Evolutionary conservation across 805 yeast genomes (phyloP), one percentile per base, ranked within the genome.

Genomic region (Ascoidea asiatica): DNA sequence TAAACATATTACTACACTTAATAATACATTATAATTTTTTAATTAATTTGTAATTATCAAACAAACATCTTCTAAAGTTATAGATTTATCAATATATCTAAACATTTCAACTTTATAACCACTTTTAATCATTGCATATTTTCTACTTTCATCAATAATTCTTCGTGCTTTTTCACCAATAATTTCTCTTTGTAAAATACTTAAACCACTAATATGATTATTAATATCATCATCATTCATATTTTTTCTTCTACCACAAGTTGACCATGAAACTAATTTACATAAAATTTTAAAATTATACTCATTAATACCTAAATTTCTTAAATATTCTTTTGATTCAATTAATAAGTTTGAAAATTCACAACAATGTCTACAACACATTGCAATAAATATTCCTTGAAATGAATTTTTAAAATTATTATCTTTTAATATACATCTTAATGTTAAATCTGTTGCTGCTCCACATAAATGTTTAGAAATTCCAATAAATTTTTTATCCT

Each of bases 331-430:
- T 42, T 64, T 58, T 1, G 81, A 73, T 22, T 62, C 65, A 0
- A 70, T 67, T 15, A 83, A 58, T 15, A 82, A 64, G 45, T 72
- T 67, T n/a, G 68, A 62, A 48, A 75, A 79, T 38, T 71, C 62
- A 54, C 97, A 89, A 19, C 80, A 79, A 55, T 88, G 97, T 45
- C 97, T 70, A 59, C 97, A 88, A 57, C 97, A 88, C 86, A 89
- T 81, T 21, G 97, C 97, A 29, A 88, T 85, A 22, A 84, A 62
- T 49, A 83, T 61, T 0, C 92, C 94, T 3, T 61, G 58, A 41
- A 77, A 63, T 37, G 45, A 47, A 39, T 19, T 37, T 40, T 19
- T 49, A 41, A 1, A 67, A 48, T 11, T 51, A 0, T 67, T 56
- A 47, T 60, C 59, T 38, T 72, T 71, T 40, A 69, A 48, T 2